Conservation (phyloP, 129 eudicot species). For the Escallonia rubra region DNA sequence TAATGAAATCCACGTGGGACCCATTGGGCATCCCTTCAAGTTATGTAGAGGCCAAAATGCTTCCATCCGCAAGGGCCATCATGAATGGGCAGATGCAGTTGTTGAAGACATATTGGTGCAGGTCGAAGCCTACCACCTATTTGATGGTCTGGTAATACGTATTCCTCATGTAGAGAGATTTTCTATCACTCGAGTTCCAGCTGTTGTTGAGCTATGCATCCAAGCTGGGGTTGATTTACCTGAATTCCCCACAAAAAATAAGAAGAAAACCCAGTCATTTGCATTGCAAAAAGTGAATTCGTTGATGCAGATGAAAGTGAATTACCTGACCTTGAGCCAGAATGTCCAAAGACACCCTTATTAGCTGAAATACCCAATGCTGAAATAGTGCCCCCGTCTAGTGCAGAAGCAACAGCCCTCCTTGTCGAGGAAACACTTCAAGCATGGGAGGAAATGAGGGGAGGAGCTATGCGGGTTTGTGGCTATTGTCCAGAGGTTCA, state of each 20-base stretch:
- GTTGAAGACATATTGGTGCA: slow-evolving; percentile 76
- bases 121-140: slow-evolving; percentile 74
- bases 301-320: slow-evolving; percentile 94
- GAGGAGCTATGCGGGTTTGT: slow-evolving; percentile 84
- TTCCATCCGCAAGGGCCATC: slow-evolving; percentile 62
- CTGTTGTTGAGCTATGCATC: slow-evolving; percentile 86
- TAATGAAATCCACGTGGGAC: no score
- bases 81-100: slow-evolving; percentile 76
- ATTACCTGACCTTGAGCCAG: slow-evolving; percentile 67
- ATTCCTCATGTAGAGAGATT: slow-evolving; percentile 84
- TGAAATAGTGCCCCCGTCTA: slow-evolving; percentile 46
- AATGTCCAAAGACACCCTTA: slow-evolving; percentile 41
- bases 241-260: slow-evolving; percentile 78
- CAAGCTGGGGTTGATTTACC: slow-evolving; percentile 96
- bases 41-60: slow-evolving; percentile 78
- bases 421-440: slow-evolving; percentile 84
- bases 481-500: slow-evolving; percentile 98
- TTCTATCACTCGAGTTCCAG: slow-evolving; percentile 85
- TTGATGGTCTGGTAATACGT: slow-evolving; percentile 80
- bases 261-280: slow-evolving; percentile 82
- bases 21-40: slow-evolving; percentile 94
- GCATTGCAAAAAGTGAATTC: slow-evolving; percentile 70
- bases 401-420: slow-evolving; percentile 36
- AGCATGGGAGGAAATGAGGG: slow-evolving; percentile 92
- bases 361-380: slow-evolving; percentile 44